Base-by-base conservation (phyloP, 768 basidiomycete species). In the Panus rudis region DNA sequence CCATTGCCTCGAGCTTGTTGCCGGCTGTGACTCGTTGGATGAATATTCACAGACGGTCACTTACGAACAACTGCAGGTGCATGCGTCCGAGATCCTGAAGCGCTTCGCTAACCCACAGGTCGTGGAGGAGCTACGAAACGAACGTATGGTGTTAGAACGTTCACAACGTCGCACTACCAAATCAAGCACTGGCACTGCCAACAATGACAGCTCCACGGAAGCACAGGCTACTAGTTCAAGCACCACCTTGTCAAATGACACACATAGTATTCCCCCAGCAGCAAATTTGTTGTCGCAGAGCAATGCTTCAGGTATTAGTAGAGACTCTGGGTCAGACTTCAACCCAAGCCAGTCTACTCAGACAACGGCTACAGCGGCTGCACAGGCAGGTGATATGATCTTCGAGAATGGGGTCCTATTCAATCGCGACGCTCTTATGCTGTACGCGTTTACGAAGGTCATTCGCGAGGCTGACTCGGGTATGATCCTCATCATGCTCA, bases 401-500 rank as follows among this genome's bases (percentile, higher is more conserved):
- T 50, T 42, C 7, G 47, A 54, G 24, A 52, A 57, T 25, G 49
- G 42, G 5, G 30, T 57, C 12, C 51, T 58, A 14, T 66, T 63
- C 49, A 52, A 61, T 19, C 56, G 61, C 0, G 63, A 64, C 47
- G 56, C 55, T 0, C 48, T 65, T 0, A 26, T 60, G 10, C 52
- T 60, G 31, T 50, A 52, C 16, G 51, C 56, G 28, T 63, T 66
- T 35, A 53, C 58, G 27, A 49, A 60, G 32, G 58, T 55, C 1
- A 56, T 68, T 41, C 54, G 61, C 24, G 34, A 39, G 27, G 67
- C 55, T 2, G 60, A 65, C 47, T 51, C 61, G 11, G 63, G 64
- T 0, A 50, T 57, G 3, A 42, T 66, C n/a, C 38, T 61, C 2
- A 45, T 48, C 0, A 52, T 61, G 3, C 46, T 64, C 14, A 55